Evolutionary conservation across 495 filamentous ascomycete genomes (phyloP).

Genomic region (Tetracladium setigerum): DNA sequence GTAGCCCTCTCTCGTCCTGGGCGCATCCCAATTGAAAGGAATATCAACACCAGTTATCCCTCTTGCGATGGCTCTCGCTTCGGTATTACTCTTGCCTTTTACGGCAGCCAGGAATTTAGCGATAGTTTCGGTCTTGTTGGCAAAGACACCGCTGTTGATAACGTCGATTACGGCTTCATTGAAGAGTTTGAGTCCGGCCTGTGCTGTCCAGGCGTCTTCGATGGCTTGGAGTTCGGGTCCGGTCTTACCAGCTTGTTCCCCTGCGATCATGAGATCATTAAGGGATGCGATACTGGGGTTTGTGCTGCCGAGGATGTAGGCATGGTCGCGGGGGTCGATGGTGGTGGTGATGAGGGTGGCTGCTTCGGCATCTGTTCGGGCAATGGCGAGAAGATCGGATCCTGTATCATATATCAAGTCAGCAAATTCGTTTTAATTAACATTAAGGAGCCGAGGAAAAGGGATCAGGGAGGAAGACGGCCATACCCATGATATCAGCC

Average conservation of each 20-base stretch:
- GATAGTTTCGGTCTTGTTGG: conserved; percentile 61
- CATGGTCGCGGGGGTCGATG: conserved; percentile 90
- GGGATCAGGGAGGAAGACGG: neutral
- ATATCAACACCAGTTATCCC: conserved; percentile 74
- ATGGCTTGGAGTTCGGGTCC: conserved; percentile 82
- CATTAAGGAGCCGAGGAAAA: too few species aligned
- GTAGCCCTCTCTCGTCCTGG: conserved; percentile 88
- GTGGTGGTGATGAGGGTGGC: conserved; percentile 95
- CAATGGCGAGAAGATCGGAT: conserved; percentile 78
- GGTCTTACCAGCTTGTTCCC: conserved; percentile 73
- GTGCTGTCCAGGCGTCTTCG: conserved; percentile 76
- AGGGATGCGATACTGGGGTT: conserved; percentile 80
- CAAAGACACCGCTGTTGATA: conserved; percentile 54
- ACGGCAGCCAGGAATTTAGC: conserved; percentile 54
- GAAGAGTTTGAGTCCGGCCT: conserved; percentile 89
- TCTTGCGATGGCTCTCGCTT: conserved; percentile 78
- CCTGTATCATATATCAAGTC: conserved; percentile 32
- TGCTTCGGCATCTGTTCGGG: conserved; percentile 94
- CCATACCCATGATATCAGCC: conserved; percentile 92
- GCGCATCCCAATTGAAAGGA: conserved; percentile 87
- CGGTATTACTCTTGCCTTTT: conserved; percentile 77
- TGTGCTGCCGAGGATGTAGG: conserved; percentile 84
- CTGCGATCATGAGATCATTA: conserved; percentile 83
- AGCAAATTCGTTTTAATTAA: conserved; percentile 2
- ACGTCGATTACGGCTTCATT: conserved; percentile 77